Evolutionary conservation across 495 filamentous ascomycete genomes (phyloP).

Genomic region (Thermothielavioides terrestris): DNA sequence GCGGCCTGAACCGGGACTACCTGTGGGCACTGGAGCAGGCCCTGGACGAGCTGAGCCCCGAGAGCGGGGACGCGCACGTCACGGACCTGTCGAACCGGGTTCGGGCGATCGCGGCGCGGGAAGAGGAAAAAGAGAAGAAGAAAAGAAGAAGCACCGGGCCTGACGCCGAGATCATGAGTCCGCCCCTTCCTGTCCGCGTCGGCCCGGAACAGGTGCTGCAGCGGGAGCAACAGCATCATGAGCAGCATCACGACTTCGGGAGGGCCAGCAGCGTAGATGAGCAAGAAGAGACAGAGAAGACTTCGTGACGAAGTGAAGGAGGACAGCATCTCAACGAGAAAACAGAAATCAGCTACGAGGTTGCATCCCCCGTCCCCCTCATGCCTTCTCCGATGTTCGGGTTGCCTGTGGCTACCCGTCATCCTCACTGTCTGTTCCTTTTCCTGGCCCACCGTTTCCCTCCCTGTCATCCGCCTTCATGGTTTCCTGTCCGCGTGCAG

Average conservation of each 20-base stretch:
- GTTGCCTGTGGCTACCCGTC: neutral
- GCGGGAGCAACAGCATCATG: conserved; percentile 10
- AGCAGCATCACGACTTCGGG: conserved; percentile 33
- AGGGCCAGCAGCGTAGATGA: conserved; percentile 46
- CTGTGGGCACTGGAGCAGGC: conserved; percentile 72
- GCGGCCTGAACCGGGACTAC: conserved; percentile 89
- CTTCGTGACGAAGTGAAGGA: conserved; percentile 17
- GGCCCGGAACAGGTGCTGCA: conserved; percentile 5
- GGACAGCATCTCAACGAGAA: conserved; percentile 1
- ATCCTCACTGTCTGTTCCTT: neutral
- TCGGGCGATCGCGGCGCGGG: conserved; percentile 33
- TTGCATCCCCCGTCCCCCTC: neutral
- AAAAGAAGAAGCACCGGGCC: neutral
- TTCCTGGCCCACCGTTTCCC: neutral
- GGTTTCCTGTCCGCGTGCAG: too few species aligned
- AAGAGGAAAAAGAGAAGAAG: conserved; percentile 10
- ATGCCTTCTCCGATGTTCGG: neutral
- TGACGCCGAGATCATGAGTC: neutral
- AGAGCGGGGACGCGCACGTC: conserved; percentile 80
- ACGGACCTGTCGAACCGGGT: conserved; percentile 50
- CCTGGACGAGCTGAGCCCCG: conserved; percentile 62
- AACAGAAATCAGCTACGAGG: conserved; percentile 10
- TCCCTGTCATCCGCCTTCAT: too few species aligned
- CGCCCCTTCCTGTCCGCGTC: conserved; percentile 13
- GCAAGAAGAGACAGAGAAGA: conserved; percentile 51